phyloP scores from a whole-genome alignment of 495 filamentous ascomycete species.

The Halenospora varia region DNA sequence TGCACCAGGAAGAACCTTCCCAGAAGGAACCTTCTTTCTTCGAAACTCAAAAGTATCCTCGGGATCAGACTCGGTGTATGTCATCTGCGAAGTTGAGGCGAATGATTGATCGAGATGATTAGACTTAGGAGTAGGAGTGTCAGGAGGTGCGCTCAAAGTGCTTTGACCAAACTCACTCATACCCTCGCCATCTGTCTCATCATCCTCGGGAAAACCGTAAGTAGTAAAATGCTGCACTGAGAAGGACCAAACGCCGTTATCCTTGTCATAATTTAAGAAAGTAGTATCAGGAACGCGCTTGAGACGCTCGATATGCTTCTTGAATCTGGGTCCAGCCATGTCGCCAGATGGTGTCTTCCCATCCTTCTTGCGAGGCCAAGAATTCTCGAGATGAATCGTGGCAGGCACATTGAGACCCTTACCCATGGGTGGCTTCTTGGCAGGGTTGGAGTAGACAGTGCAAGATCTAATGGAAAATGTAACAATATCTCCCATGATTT shows the following conservation, averaged over 20 bases:
- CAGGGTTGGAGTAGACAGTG: slow-evolving; percentile 77
- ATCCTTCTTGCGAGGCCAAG: slow-evolving; percentile 75
- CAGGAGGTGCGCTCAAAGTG: slow-evolving; percentile 54
- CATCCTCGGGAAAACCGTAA: slow-evolving; percentile 87
- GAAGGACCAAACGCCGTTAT: slow-evolving; percentile 86
- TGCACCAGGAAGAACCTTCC: slow-evolving; percentile 71
- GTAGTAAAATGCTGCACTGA: slow-evolving; percentile 92
- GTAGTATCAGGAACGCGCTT: slow-evolving; percentile 71
- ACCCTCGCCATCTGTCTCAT: slow-evolving; percentile 56
- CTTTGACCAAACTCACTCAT: slow-evolving; percentile 37
- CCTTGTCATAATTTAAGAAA: slow-evolving; percentile 71
- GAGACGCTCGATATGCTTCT: slow-evolving; percentile 80
- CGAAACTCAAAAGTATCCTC: slow-evolving; percentile 84
- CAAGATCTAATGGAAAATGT: slow-evolving; percentile 67
- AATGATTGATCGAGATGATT: slow-evolving; percentile 18
- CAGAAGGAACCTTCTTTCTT: slow-evolving; percentile 57
- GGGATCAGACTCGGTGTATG: slow-evolving; percentile 42
- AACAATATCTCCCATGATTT: slow-evolving; percentile 68
- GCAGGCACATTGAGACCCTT: slow-evolving; percentile 90
- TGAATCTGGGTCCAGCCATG: slow-evolving; percentile 44
- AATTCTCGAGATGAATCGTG: slow-evolving; percentile 77
- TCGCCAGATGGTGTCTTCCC: slow-evolving; percentile 27
- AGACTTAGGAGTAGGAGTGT: slow-evolving; percentile 48
- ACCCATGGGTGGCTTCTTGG: slow-evolving; percentile 73
- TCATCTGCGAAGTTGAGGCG: slow-evolving; percentile 18